Evolutionary conservation across 2,329 filamentous ascomycete species (phyloP).

Genomic region (Metarhizium rileyi): DNA sequence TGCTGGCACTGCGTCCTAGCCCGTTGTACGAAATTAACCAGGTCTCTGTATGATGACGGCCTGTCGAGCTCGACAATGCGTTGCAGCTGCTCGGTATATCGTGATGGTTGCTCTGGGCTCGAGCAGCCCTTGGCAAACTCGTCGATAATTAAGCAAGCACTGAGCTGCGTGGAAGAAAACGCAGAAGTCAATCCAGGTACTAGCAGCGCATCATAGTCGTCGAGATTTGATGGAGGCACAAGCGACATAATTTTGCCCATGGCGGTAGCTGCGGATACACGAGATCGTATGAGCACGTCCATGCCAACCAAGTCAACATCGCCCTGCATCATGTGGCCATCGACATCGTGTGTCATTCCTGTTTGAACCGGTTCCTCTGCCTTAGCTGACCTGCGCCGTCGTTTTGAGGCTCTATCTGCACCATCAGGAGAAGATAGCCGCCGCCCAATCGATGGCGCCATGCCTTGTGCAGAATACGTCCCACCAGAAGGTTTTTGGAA

Average conservation of each 20-base stretch:
- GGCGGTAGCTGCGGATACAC: conserved; percentile 77
- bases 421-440: conserved; percentile 43
- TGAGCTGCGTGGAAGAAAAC: conserved; percentile 78
- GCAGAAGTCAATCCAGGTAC: conserved; percentile 59
- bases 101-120: conserved; percentile 28
- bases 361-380: conserved; percentile 54
- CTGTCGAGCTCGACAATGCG: conserved; percentile 73
- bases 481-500: conserved; percentile 92
- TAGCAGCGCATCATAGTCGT: conserved; percentile 55
- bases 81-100: conserved; percentile 57
- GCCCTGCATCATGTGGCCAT: conserved; percentile 95
- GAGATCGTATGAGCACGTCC: conserved; percentile 80
- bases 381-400: conserved; percentile 78
- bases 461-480: conserved; percentile 53
- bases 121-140: conserved; percentile 64
- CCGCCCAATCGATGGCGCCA: conserved; percentile 30
- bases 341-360: conserved; percentile 82
- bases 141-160: conserved; percentile 74
- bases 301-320: conserved; percentile 90
- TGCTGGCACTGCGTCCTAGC: conserved; percentile 87
- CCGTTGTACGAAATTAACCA: conserved; percentile 82
- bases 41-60: conserved; percentile 75
- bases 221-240: conserved; percentile 55
- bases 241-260: conserved; percentile 75
- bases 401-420: conserved; percentile 58